Base-by-base conservation (phyloP, 176 grass and related monocot species). In the Triticum dicoccoides region DNA sequence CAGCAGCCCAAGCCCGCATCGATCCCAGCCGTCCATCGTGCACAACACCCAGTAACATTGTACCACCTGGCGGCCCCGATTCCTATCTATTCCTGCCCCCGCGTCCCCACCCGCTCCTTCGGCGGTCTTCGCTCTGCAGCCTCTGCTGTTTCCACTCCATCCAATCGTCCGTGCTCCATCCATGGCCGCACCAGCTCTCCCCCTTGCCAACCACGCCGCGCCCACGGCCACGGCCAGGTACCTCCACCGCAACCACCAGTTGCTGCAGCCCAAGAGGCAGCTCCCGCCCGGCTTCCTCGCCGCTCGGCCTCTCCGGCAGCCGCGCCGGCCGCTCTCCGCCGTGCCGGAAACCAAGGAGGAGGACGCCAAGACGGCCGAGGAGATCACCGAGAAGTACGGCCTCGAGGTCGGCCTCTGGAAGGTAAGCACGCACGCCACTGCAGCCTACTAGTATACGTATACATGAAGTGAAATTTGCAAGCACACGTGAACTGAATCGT, bases 401-500 rank as follows among this genome's bases (percentile, higher is more conserved):
- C 94, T 99, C 77, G 94, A 99, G 89, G 83, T 93, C 61, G 97
- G 92, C 73, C 92, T 97, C 34, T 99, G 94, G 92, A 97, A 99
- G 65, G 97, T 99, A 85, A 76, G 80, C 76, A 0, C 11, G 8
- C 5, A 6, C 2, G 4, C 2, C 51, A 18, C 51, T 2, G 51
- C 51, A 18, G 51, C 51, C 15, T 54, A 18, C 51, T 44, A 3
- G 9, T 15, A 51, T 11, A 11, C 42, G 47, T 49, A 14, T 49
- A 49, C 15, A 34, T 23, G 17, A 1, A 15, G 12, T 34, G 13
- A 7, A 29, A 18, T 56, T 32, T 49, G 10, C n/a, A 79, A 49
- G 29, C 33, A 5, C 8, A 5, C 21, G 56, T 59, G 78, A 79
- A 65, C 61, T 80, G 51, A 86, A 17, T 29, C 37, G 59, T 2